Conservation (phyloP, 1,284 basidiomycete species). For the Ustilago xerochloae region DNA sequence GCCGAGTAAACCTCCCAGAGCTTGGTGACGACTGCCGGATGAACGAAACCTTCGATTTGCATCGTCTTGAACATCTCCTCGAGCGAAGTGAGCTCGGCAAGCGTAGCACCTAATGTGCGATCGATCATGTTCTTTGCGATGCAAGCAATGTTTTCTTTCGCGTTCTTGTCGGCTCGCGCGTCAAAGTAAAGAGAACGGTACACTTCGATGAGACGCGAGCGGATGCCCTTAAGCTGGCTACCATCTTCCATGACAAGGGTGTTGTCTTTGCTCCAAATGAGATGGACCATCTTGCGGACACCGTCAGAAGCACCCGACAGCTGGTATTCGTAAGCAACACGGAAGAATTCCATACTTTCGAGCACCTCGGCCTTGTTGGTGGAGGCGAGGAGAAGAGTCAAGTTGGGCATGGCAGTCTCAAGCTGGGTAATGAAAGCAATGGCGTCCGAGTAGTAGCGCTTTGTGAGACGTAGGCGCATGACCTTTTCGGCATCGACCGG, state of each 20-base stretch:
- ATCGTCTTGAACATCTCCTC: constrained; percentile 96
- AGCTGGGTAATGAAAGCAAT: constrained; percentile 85
- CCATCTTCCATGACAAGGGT: constrained; percentile 80
- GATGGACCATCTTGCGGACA: constrained; percentile 94
- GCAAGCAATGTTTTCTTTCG: constrained; percentile 88
- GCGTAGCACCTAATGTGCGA: constrained; percentile 74
- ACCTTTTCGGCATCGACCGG: constrained; percentile 68
- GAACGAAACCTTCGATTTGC: constrained; percentile 84
- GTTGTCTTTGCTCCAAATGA: constrained; percentile 98
- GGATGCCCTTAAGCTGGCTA: constrained; percentile 87
- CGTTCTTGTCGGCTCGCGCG: constrained; percentile 71
- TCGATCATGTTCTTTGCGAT: constrained; percentile 96
- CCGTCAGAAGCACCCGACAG: constrained; percentile 75
- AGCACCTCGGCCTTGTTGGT: constrained; percentile 93
- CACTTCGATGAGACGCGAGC: constrained; percentile 87
- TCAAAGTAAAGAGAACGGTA: constrained; percentile 90
- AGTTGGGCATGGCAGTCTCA: constrained; percentile 80
- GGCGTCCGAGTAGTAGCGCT: constrained; percentile 88
- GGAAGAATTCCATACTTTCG: constrained; percentile 95
- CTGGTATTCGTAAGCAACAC: constrained; percentile 83
- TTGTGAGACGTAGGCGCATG: constrained; percentile 80
- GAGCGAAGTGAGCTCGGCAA: constrained; percentile 93
- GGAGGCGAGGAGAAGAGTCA: constrained; percentile 84
- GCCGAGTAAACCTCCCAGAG: constrained; percentile 88
- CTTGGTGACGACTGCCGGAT: constrained; percentile 85